Evolutionary conservation across 345 rosid species (phyloP), one percentile per base, ranked within the genome.

Genomic region (Pugionium cornutum): DNA sequence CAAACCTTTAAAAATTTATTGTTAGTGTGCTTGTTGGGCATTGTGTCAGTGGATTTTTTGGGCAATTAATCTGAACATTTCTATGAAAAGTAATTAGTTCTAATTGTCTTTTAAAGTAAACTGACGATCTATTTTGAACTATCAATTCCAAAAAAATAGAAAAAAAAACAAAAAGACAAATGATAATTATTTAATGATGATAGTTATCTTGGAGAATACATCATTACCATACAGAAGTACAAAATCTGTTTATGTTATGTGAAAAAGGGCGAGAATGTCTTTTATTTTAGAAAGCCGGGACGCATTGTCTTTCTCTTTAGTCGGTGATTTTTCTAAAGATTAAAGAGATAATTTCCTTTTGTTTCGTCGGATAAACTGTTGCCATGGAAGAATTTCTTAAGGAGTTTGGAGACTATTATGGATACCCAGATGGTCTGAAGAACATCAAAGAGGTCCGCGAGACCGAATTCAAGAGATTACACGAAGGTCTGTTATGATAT

Each of bases 381-480:
- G 10, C 28, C 6, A 73, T 73, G 84, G 83, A 78, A 51, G 82
- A 75, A 56, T 94, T 90, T 71, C 75, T 94, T 18, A 50, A 75
- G 64, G 89, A 88, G 58, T 94, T 85, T 28, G 91, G 92, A 26
- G 79, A 51, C 11, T 80, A 70, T 53, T 90, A 94, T 68, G 99
- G 99, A 30, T 94, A 94, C 53, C 97, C 96, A 6, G 64, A 85
- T 68, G 91, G 80, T 45, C 82, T 86, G 7, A 90, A 86, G 70
- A 76, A 59, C 77, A 79, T 94, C 63, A 84, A 82, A 27, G 78
- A 85, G 66, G 88, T 90, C 69, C 86, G 99, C 34, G 83, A 89
- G 2, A 68, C 86, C 28, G 97, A 94, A 65, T 94, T 90, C 87
- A 85, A 84, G 72, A 86, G 99, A 58, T 73, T 88, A 75, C 75